phyloP scores from a whole-genome alignment of 2,329 filamentous ascomycete genomes.

The Aspergillus flavus region DNA sequence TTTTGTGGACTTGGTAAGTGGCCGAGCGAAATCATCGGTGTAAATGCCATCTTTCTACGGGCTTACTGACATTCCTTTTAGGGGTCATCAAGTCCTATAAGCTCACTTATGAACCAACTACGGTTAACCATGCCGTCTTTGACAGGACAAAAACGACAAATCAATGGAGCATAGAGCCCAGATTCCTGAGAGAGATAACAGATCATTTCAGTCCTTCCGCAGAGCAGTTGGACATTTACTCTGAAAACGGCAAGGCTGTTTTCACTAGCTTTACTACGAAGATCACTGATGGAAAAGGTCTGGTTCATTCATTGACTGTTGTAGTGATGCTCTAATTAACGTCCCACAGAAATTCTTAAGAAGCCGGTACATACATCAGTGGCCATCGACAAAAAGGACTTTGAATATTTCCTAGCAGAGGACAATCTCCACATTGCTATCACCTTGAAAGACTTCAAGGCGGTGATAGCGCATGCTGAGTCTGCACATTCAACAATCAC shows the following conservation, averaged over 20 bases:
- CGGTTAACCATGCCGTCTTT: constrained; percentile 66
- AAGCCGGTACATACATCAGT: constrained; percentile 67
- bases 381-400: constrained; percentile 63
- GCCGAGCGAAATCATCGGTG: neutral
- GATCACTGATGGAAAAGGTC: constrained; percentile 62
- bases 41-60: neutral
- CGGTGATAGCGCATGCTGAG: constrained; percentile 64
- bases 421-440: constrained; percentile 64
- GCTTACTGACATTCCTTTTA: constrained; percentile 22
- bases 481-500: constrained; percentile 57
- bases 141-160: constrained; percentile 59
- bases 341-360: constrained; percentile 60
- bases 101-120: constrained; percentile 63
- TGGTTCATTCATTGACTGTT: neutral
- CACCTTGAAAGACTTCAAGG: constrained; percentile 67
- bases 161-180: constrained; percentile 61
- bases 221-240: constrained; percentile 65
- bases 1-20: constrained; percentile 60
- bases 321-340: constrained; percentile 14
- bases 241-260: constrained; percentile 59
- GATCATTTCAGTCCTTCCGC: constrained; percentile 67
- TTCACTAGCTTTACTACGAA: constrained; percentile 71
- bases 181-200: constrained; percentile 61
- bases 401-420: constrained; percentile 62
- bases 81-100: constrained; percentile 68